Base-by-base conservation (phyloP, 805 yeast genomes). In the Teunomyces barrocoloradensis region DNA sequence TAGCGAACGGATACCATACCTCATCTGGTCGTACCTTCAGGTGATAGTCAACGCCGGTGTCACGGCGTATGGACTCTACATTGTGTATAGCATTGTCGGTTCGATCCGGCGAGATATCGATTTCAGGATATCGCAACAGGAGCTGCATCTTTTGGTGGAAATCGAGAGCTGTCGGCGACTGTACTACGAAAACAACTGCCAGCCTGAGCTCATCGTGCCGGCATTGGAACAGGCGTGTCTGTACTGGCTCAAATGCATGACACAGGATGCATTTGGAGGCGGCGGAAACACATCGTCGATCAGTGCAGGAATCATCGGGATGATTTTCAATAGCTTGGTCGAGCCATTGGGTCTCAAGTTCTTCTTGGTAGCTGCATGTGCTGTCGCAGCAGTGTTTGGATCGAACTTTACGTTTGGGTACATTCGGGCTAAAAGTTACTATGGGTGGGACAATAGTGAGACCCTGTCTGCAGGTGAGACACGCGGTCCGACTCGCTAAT, bases 291-390 rank as follows among this genome's bases (percentile, higher is more conserved):
- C 58, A 33, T 74, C 88, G 1, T 72, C 75, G 38, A 68, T 85
- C 10, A 77, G 82, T 49, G 87, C 88, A 1, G 81, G 79, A 46
- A 77, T 85, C 0, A 54, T 86, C 2, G 91, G 90, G 0, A 65
- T 79, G 42, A 68, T 85, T 12, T 54, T 85, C 9, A 83, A 84
- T 55, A 78, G 85, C 0, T 69, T 86, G 46, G 71, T 85, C 15
- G 88, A 85, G 53, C 90, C 89, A 0, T 73, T 87, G 38, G 84
- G 88, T 3, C 65, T 76, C 51, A 82, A 84, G 59, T 79, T 85
- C 15, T 69, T 82, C 39, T 29, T 73, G 3, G 73, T 82, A 3
- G 57, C 71, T 3, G 53, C 73, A 7, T 65, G 75, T 9, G 55
- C 73, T 0, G 66, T 74, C n/a, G 66, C 80, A 68, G 58, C 78